These are phyloP conservation scores for Anthostomella pinea DNA, from an alignment of 2,329 filamentous ascomycete genomes.

Conservation along the genomic window DNA sequence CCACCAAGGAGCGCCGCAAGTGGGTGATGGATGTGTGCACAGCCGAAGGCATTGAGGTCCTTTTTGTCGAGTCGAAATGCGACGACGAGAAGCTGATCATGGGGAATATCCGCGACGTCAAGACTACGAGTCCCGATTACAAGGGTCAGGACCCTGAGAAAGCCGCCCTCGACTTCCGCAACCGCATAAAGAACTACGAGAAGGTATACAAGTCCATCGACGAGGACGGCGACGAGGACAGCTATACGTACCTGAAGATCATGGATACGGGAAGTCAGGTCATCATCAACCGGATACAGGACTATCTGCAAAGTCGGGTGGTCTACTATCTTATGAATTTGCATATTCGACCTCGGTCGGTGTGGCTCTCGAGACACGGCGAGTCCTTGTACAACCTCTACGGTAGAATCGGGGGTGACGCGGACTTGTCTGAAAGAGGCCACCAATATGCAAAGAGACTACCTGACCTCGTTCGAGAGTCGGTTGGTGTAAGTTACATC, in stretches of 20 bases:
- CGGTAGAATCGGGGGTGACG: conserved; percentile 90
- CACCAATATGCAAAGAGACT: conserved; percentile 83
- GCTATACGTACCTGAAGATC: conserved; percentile 94
- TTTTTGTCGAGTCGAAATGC: conserved; percentile 97
- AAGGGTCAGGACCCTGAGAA: conserved; percentile 88
- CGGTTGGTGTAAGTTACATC: conserved; percentile 69
- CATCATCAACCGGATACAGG: conserved; percentile 95
- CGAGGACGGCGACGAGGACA: conserved; percentile 71
- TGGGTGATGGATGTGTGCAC: conserved; percentile 86
- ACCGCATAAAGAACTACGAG: conserved; percentile 95
- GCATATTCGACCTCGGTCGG: conserved; percentile 92
- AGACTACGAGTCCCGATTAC: conserved; percentile 95
- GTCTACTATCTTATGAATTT: conserved; percentile 99
- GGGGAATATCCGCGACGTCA: conserved; percentile 97
- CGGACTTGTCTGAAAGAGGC: conserved; percentile 79
- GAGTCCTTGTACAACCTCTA: conserved; percentile 90
- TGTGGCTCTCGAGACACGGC: conserved; percentile 94
- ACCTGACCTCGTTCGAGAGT: conserved; percentile 79
- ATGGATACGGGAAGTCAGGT: conserved; percentile 95
- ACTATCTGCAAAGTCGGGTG: conserved; percentile 93
- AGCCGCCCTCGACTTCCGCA: conserved; percentile 87
- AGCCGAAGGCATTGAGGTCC: conserved; percentile 75
- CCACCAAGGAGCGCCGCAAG: conserved; percentile 80
- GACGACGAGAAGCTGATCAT: conserved; percentile 95
- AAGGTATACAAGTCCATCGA: conserved; percentile 94